phyloP scores from a whole-genome alignment of 495 filamentous ascomycete species.

The Staphylotrichum longicolle region DNA sequence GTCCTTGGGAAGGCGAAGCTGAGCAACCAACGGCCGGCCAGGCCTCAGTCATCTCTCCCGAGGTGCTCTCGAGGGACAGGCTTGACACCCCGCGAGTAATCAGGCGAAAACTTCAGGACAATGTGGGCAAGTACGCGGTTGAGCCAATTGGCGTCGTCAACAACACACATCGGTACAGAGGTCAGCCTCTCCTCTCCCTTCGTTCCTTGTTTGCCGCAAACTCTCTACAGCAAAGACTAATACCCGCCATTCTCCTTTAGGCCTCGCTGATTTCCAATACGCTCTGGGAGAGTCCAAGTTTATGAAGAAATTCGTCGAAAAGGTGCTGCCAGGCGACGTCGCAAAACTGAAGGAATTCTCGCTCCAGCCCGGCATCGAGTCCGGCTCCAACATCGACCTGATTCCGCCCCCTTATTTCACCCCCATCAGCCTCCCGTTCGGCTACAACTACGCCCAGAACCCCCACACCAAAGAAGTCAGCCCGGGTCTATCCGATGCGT shows the following conservation, averaged over 20 bases:
- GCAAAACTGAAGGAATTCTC: slow-evolving; percentile 71
- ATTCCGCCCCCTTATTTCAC: slow-evolving; percentile 78
- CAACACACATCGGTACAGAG: slow-evolving; percentile 83
- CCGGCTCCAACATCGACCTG: slow-evolving; percentile 60
- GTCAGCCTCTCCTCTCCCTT: slow-evolving; percentile 37
- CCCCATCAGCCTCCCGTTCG: slow-evolving; percentile 64
- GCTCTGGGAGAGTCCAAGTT: slow-evolving; percentile 61
- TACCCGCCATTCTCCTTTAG: slow-evolving; percentile 19
- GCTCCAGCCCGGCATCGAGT: slow-evolving; percentile 62
- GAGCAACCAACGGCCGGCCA: slow-evolving; percentile 23
- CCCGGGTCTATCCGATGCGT: slow-evolving; percentile 30
- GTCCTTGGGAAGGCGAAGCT: slow-evolving; percentile 53
- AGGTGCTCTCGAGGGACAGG: slow-evolving; percentile 41
- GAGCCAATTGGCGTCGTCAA: slow-evolving; percentile 70
- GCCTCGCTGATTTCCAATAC: slow-evolving; percentile 70
- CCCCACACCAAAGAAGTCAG: slow-evolving; percentile 46
- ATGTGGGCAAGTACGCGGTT: slow-evolving; percentile 63
- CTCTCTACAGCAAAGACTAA: not conserved
- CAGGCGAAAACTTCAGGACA: slow-evolving; percentile 68
- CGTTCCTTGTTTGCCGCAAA: not conserved
- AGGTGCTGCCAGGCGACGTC: slow-evolving; percentile 63
- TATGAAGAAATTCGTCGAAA: slow-evolving; percentile 61
- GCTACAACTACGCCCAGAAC: slow-evolving; percentile 59
- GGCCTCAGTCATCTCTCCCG: slow-evolving; percentile 1
- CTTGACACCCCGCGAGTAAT: slow-evolving; percentile 49